phyloP scores from a whole-genome alignment of 2,329 filamentous ascomycete species.

The Fusarium marasasianum region DNA sequence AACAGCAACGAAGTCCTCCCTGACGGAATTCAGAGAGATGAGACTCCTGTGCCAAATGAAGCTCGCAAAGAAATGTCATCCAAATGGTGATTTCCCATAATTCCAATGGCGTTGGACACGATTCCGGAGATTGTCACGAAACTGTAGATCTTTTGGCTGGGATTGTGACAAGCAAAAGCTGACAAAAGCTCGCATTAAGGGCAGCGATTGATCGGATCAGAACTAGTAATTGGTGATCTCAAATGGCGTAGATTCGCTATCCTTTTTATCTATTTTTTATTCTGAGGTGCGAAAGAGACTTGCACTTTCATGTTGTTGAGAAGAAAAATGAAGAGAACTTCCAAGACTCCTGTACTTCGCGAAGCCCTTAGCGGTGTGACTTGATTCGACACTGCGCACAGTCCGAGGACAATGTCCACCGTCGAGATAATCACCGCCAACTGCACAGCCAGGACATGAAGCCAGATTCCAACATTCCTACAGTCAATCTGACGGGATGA shows the following conservation, averaged over 20 bases:
- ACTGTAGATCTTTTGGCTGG: accelerated
- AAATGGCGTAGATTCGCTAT: no score
- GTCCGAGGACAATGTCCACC: no score
- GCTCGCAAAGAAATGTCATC: accelerated
- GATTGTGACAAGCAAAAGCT: accelerated
- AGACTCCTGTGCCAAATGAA: accelerated
- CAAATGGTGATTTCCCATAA: no score
- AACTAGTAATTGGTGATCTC: no score
- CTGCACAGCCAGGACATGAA: neutral
- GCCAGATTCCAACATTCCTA: accelerated
- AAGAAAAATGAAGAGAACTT: no score
- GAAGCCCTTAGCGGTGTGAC: no score
- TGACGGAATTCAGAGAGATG: neutral
- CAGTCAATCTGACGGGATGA: neutral
- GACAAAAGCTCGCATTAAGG: accelerated
- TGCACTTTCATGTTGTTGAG: accelerated
- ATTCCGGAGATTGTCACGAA: accelerated
- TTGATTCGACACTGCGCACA: neutral
- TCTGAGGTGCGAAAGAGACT: no score
- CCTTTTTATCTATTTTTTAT: accelerated
- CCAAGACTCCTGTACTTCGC: no score
- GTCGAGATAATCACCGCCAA: neutral
- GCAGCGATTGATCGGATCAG: accelerated
- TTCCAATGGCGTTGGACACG: accelerated
- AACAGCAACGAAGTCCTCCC: neutral